Evolutionary conservation across 768 basidiomycete species (phyloP).

Genomic region (Amanita inopinata): DNA sequence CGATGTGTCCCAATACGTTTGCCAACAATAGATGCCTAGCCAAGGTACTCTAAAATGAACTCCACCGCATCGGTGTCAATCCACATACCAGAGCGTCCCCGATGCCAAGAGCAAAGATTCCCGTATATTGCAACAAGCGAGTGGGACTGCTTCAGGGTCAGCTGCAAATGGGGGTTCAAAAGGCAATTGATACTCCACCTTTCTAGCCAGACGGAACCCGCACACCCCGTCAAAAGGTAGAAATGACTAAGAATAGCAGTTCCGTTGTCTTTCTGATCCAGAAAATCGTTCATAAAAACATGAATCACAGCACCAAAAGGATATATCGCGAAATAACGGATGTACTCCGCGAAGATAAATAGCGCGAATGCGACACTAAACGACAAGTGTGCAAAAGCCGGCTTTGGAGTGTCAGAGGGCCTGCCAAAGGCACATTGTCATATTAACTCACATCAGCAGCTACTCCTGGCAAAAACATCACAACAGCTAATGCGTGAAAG

Average conservation of each 20-base stretch:
- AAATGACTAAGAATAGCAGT: conserved; percentile 97
- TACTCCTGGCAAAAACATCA: conserved; percentile 95
- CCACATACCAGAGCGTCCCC: conserved; percentile 83
- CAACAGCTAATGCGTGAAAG: conserved; percentile 91
- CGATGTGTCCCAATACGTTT: conserved; percentile 69
- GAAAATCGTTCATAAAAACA: conserved; percentile 94
- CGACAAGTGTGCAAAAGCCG: conserved; percentile 90
- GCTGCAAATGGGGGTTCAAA: conserved; percentile 1
- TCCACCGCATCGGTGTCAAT: neutral
- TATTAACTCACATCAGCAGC: conserved; percentile 70
- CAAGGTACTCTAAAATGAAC: neutral
- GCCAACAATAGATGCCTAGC: conserved; percentile 89
- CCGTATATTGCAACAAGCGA: conserved; percentile 56
- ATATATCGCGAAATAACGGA: conserved; percentile 97
- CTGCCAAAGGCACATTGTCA: conserved; percentile 6
- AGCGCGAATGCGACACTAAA: conserved; percentile 93
- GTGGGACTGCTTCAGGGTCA: conserved; percentile 25
- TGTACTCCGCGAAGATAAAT: conserved; percentile 95
- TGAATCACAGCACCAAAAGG: conserved; percentile 91
- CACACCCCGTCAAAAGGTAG: conserved; percentile 92
- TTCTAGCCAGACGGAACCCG: conserved; percentile 91
- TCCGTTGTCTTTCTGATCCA: conserved; percentile 90
- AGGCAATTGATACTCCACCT: conserved; percentile 41
- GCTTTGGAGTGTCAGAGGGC: conserved; percentile 38
- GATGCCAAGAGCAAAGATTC: conserved; percentile 80